Percentiles rank a stretch among this genome's conserved stretches.
Evolutionary conservation across 1,139 yeast genomes (phyloP).

Genomic region (Magnusiomyces ingens): DNA sequence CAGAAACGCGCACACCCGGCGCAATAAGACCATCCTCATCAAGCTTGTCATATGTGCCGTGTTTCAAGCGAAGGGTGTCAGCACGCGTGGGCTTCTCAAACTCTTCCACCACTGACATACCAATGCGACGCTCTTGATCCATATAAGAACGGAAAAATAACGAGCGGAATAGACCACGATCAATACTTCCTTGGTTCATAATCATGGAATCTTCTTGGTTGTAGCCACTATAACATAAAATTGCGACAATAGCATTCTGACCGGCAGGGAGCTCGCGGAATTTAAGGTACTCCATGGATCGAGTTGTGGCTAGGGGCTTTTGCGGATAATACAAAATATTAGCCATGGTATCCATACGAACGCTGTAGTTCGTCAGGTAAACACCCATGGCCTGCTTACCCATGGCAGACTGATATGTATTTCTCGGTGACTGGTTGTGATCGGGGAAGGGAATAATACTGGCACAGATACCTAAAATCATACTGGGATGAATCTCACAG

Average conservation of each 20-base stretch:
- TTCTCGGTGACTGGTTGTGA: slow-evolving; percentile 99
- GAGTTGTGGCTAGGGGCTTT: slow-evolving; percentile 98
- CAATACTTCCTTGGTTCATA: slow-evolving; percentile 97
- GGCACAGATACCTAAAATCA: slow-evolving; percentile 98
- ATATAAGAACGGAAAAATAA: slow-evolving; percentile 93
- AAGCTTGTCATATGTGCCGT: slow-evolving; percentile 94
- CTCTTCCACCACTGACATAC: slow-evolving; percentile 95
- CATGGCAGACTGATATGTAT: slow-evolving; percentile 98
- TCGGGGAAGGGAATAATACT: slow-evolving; percentile 99
- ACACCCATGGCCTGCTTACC: slow-evolving; percentile 99
- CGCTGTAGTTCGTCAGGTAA: slow-evolving; percentile 89
- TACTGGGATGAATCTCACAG: slow-evolving; percentile 98
- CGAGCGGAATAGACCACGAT: slow-evolving; percentile 92
- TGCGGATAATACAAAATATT: slow-evolving; percentile 95
- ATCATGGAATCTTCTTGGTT: slow-evolving; percentile 99
- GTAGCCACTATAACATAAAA: slow-evolving; percentile 96
- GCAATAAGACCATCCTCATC: slow-evolving; percentile 98
- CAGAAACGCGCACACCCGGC: slow-evolving; percentile 97
- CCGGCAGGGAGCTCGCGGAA: slow-evolving; percentile 99
- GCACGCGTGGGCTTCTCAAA: slow-evolving; percentile 94
- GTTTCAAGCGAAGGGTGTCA: slow-evolving; percentile 89
- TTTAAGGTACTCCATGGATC: slow-evolving; percentile 95
- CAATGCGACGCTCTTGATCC: slow-evolving; percentile 98
- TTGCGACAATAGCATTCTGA: slow-evolving; percentile 97
- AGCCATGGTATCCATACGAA: slow-evolving; percentile 99